Conservation (phyloP, 331 rosid genomes). For the Arachis monticola region DNA sequence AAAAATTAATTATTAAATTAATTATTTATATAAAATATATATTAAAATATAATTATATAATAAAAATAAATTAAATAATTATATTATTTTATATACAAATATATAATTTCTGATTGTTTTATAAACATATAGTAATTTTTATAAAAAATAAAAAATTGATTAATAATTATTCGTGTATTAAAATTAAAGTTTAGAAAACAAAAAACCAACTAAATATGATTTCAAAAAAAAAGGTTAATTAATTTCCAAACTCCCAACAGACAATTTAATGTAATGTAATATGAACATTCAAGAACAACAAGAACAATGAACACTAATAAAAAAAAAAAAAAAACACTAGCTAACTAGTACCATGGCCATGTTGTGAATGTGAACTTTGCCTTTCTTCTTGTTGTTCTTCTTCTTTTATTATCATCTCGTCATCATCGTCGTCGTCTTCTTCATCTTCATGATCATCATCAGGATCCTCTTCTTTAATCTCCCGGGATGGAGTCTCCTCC, state of each 20-base stretch:
- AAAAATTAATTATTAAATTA: too few species aligned
- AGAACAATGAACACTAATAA: conserved; percentile 11
- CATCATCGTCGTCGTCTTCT: conserved; percentile 33
- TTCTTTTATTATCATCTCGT: conserved; percentile 52
- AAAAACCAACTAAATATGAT: too few species aligned
- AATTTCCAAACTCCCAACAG: conserved; percentile 9
- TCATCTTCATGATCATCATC: conserved; percentile 32
- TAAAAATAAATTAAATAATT: too few species aligned
- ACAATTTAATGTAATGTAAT: conserved; percentile 6
- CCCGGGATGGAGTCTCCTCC: conserved; percentile 39
- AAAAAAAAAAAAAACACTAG: neutral
- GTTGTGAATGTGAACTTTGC: conserved; percentile 19
- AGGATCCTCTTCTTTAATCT: conserved; percentile 43
- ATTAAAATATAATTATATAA: too few species aligned
- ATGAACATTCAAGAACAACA: neutral
- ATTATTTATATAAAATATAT: too few species aligned
- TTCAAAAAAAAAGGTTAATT: too few species aligned
- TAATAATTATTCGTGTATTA: too few species aligned
- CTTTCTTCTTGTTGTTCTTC: conserved; percentile 5
- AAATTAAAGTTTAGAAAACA: too few species aligned
- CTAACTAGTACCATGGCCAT: conserved; percentile 13
- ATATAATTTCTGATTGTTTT: too few species aligned
- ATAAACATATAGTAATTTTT: too few species aligned
- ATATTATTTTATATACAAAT: too few species aligned
- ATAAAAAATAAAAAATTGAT: too few species aligned